Evolutionary conservation across 176 grass and related monocot species (phyloP).

Genomic region (Tillandsia leiboldiana): DNA sequence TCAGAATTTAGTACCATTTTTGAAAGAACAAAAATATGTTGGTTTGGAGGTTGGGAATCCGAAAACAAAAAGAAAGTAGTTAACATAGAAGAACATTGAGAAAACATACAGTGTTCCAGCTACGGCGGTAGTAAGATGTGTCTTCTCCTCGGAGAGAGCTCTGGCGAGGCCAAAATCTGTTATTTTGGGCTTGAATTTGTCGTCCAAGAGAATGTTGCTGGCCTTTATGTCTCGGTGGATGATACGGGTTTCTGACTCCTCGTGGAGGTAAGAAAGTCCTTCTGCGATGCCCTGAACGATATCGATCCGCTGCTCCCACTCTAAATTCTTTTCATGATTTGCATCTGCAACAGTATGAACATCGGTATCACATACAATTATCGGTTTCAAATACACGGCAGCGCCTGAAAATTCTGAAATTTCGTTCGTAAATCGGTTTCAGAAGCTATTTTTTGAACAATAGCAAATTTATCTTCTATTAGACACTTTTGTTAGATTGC

Average conservation of each 20-base stretch:
- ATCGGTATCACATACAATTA: background rate
- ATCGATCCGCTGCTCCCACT: conserved; percentile 46
- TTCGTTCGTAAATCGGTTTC: no score
- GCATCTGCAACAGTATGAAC: conserved; percentile 30
- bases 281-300: conserved; percentile 73
- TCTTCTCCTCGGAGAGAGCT: conserved; percentile 51
- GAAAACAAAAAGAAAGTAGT: no score
- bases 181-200: conserved; percentile 75
- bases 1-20: no score
- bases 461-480: no score
- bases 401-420: no score
- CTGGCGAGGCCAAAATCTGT: conserved; percentile 85
- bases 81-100: no score
- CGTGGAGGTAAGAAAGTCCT: conserved; percentile 80
- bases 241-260: conserved; percentile 69
- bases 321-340: conserved; percentile 42
- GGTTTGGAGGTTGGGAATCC: no score
- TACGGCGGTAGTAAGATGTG: conserved; percentile 76
- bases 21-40: no score
- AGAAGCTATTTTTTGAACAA: no score
- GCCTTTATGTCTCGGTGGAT: conserved; percentile 89
- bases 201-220: conserved; percentile 84
- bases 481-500: no score
- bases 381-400: no score
- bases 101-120: conserved; percentile 70